These are phyloP conservation scores for Aegilops bicornis DNA, from an alignment of 176 grass and related monocot species.

Conservation along the genomic window DNA sequence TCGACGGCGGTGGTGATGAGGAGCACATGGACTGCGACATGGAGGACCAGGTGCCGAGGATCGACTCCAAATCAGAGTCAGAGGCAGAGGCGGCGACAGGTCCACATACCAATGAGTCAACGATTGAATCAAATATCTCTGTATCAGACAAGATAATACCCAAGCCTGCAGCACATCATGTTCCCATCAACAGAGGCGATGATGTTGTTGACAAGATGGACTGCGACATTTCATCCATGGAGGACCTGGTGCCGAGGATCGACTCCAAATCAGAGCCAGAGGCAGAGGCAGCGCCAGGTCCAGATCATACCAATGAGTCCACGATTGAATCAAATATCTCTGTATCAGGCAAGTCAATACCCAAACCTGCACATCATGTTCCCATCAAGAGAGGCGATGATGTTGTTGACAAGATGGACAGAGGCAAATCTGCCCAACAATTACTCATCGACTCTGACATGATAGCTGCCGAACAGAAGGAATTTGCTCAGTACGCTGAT, in stretches of 20 bases:
- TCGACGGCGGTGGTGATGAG: too few species aligned
- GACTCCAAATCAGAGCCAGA: too few species aligned
- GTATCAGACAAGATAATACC: too few species aligned
- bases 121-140: too few species aligned
- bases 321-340: too few species aligned
- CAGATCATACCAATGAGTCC: too few species aligned
- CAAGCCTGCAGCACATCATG: not conserved
- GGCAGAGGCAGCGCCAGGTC: too few species aligned
- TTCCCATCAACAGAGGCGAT: not conserved
- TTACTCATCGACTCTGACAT: fast-evolving
- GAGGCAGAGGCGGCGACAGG: too few species aligned
- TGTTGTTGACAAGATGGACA: not conserved
- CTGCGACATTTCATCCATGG: too few species aligned
- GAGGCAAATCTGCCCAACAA: not conserved
- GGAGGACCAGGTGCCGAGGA: not conserved
- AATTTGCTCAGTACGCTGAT: not conserved
- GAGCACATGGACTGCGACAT: not conserved
- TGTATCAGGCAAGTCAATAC: too few species aligned
- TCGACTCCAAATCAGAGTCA: not conserved
- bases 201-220: not conserved
- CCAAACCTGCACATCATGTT: not conserved
- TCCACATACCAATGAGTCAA: too few species aligned
- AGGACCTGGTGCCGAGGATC: too few species aligned
- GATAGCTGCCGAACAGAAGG: not conserved
- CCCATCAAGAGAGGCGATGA: not conserved